A percentile compares a stretch with the other conserved stretches of the same genome.
Conservation (phyloP, 1,139 yeast species). For the Geotrichum phurueaensis region DNA sequence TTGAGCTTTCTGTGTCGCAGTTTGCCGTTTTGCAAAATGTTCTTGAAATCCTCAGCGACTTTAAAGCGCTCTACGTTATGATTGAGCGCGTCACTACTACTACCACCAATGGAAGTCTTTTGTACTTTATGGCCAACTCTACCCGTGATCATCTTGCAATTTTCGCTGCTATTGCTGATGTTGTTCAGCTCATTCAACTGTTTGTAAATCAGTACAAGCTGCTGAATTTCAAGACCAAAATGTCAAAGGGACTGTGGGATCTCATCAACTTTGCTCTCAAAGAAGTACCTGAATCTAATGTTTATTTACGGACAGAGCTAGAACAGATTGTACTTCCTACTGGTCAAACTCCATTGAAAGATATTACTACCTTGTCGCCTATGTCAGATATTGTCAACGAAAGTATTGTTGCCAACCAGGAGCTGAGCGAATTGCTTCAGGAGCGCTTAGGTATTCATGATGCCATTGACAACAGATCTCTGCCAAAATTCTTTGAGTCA, state of each 20-base stretch:
- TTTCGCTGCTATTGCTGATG: conserved; percentile 27
- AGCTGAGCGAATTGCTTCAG: conserved; percentile 8
- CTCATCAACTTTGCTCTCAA: conserved; percentile 23
- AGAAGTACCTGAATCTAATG: conserved; percentile 16
- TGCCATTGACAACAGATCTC: conserved; percentile 19
- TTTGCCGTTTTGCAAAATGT: conserved; percentile 25
- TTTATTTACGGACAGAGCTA: conserved; percentile 21
- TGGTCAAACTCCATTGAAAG: conserved; percentile 20
- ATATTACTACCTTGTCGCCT: conserved; percentile 29
- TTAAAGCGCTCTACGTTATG: conserved; percentile 23
- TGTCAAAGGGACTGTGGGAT: conserved; percentile 29
- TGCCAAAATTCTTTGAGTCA: conserved; percentile 22
- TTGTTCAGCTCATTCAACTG: conserved; percentile 23
- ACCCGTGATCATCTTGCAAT: conserved; percentile 23
- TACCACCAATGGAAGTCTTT: conserved; percentile 18
- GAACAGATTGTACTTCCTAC: conserved; percentile 24
- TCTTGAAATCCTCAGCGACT: conserved; percentile 23
- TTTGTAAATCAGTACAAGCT: conserved; percentile 24
- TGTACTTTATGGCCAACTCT: conserved; percentile 27
- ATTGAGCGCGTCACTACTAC: conserved; percentile 24
- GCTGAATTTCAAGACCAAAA: conserved; percentile 23
- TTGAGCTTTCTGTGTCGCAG: conserved; percentile 19
- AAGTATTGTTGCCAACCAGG: conserved; percentile 5
- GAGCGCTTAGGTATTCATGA: conserved; percentile 19
- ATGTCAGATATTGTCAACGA: conserved; percentile 25